A percentile compares a stretch with the other conserved stretches of the same genome.
These are phyloP conservation scores for Amphirosellinia nigrospora DNA, from an alignment of 495 filamentous ascomycete genomes.

Conservation along the genomic window DNA sequence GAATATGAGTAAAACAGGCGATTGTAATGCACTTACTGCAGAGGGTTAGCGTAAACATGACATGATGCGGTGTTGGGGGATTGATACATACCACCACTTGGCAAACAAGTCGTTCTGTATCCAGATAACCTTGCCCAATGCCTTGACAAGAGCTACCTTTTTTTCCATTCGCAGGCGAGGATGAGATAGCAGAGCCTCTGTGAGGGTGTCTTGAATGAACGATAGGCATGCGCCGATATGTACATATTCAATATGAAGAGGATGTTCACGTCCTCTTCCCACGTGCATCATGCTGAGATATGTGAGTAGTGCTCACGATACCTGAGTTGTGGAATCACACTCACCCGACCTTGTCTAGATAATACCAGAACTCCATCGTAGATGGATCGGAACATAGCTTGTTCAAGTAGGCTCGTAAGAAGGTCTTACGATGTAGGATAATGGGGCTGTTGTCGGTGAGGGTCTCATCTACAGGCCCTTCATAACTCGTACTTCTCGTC, in stretches of 20 bases:
- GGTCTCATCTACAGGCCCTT: slow-evolving; percentile 64
- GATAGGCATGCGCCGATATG: slow-evolving; percentile 72
- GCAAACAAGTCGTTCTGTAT: slow-evolving; percentile 83
- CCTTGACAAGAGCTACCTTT: slow-evolving; percentile 72
- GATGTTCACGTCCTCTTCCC: slow-evolving; percentile 65
- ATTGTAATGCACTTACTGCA: slow-evolving; percentile 21
- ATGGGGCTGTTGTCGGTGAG: slow-evolving; percentile 70
- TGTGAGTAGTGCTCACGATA: background rate
- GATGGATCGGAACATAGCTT: slow-evolving; percentile 74
- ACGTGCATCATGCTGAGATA: slow-evolving; percentile 68
- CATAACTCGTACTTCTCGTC: slow-evolving; percentile 68
- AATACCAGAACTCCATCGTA: slow-evolving; percentile 78
- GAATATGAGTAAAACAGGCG: background rate
- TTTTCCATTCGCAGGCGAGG: slow-evolving; percentile 64
- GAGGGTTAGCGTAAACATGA: background rate
- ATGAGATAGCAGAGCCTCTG: slow-evolving; percentile 74
- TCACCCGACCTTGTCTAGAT: slow-evolving; percentile 76
- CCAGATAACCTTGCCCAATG: slow-evolving; percentile 66
- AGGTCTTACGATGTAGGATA: slow-evolving; percentile 77
- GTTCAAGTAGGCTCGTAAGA: slow-evolving; percentile 71
- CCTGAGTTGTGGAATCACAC: background rate
- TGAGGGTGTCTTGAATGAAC: slow-evolving; percentile 76
- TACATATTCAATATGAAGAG: slow-evolving; percentile 76
- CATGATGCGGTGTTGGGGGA: background rate
- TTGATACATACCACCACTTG: slow-evolving; percentile 58